A percentile compares a stretch with the other conserved stretches of the same genome.
These are phyloP conservation scores for Nicotiana tabacum DNA, from an alignment of 257 asterid genomes.

Conservation along the genomic window DNA sequence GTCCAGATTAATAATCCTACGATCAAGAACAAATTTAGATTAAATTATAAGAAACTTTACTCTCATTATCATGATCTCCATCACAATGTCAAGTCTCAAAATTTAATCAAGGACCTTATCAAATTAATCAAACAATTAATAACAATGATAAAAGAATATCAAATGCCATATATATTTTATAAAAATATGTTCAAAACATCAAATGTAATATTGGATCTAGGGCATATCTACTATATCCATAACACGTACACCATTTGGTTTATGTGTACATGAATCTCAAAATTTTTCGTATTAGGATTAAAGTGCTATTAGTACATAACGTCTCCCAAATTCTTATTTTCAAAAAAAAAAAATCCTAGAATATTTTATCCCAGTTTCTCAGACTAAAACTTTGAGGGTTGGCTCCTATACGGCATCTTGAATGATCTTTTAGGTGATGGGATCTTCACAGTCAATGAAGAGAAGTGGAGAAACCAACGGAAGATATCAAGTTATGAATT, in stretches of 20 bases:
- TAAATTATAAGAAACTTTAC: too few species aligned
- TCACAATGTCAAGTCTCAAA: too few species aligned
- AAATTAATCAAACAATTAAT: too few species aligned
- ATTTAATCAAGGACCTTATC: too few species aligned
- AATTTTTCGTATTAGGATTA: background rate
- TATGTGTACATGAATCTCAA: background rate
- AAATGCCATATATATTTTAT: too few species aligned
- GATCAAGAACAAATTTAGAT: too few species aligned
- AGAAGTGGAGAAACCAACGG: slow-evolving; percentile 64
- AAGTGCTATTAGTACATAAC: background rate
- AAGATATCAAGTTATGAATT: slow-evolving; percentile 68
- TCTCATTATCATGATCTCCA: too few species aligned
- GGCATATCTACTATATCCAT: too few species aligned
- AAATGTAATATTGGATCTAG: too few species aligned
- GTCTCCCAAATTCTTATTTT: background rate
- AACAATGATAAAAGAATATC: too few species aligned
- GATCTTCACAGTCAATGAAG: slow-evolving; percentile 73
- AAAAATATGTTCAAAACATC: too few species aligned
- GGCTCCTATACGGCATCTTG: slow-evolving; percentile 32
- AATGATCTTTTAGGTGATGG: slow-evolving; percentile 66
- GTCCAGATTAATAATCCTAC: too few species aligned
- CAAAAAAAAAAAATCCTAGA: background rate
- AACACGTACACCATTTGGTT: background rate
- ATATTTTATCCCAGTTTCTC: background rate
- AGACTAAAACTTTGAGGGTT: slow-evolving; percentile 37